These are phyloP conservation scores for Cymodocea nodosa DNA, from an alignment of 116 monocot genomes.

Conservation along the genomic window DNA sequence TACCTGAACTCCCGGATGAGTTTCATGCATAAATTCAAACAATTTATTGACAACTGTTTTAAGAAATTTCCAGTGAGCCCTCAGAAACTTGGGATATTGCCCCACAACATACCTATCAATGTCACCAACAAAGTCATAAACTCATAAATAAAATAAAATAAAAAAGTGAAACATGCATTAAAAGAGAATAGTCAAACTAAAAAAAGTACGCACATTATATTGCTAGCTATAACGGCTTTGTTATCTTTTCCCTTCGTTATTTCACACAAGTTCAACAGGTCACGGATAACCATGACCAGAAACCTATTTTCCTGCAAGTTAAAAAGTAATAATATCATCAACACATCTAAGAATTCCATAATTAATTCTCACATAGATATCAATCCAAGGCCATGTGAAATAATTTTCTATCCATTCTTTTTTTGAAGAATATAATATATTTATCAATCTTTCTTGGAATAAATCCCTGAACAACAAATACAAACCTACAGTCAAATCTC, in stretches of 20 bases:
- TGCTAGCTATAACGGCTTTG: slow-evolving; percentile 99
- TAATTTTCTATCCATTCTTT: too few relatives aligned
- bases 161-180: not conserved
- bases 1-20: slow-evolving; percentile 99
- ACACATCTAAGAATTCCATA: too few relatives aligned
- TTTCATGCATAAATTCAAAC: slow-evolving; percentile 99
- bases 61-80: slow-evolving; percentile 99
- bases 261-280: slow-evolving; percentile 91
- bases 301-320: slow-evolving; percentile 85
- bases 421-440: too few relatives aligned
- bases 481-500: too few relatives aligned
- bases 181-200: not conserved
- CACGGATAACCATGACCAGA: slow-evolving; percentile 96
- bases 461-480: too few relatives aligned
- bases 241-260: slow-evolving; percentile 99
- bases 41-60: slow-evolving; percentile 98
- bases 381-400: too few relatives aligned
- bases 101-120: slow-evolving; percentile 90
- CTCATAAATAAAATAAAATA: not conserved
- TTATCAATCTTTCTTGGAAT: too few relatives aligned
- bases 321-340: not conserved
- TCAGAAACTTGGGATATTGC: slow-evolving; percentile 91
- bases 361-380: too few relatives aligned
- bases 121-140: too few relatives aligned
- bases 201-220: slow-evolving; percentile 66